Evolutionary conservation across 345 rosid species (phyloP).

Genomic region (Bruguiera gymnorhiza): DNA sequence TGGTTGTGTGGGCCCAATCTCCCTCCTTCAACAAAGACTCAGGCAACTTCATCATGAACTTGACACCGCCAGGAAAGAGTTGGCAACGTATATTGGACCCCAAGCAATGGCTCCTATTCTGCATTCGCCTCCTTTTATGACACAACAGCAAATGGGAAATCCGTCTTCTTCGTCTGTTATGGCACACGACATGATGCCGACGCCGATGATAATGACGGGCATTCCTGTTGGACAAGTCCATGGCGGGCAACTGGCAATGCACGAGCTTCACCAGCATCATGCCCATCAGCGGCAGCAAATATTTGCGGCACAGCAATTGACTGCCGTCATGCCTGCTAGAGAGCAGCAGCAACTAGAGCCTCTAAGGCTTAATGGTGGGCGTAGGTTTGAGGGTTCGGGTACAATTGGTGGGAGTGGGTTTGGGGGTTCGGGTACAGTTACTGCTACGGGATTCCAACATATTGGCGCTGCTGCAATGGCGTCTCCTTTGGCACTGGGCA

Average conservation of each 20-base stretch:
- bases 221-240: conserved; percentile 36
- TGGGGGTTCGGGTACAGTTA: conserved; percentile 34
- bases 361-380: conserved; percentile 31
- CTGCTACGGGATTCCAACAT: conserved; percentile 41
- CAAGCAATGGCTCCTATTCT: conserved; percentile 47
- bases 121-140: conserved; percentile 29
- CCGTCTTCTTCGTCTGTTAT: conserved; percentile 32
- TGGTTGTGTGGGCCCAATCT: conserved; percentile 75
- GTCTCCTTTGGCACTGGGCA: conserved; percentile 54
- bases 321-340: conserved; percentile 49
- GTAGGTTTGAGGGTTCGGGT: conserved; percentile 34
- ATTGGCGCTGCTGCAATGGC: conserved; percentile 33
- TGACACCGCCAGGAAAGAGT: conserved; percentile 51
- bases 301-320: conserved; percentile 54
- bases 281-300: conserved; percentile 45
- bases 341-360: conserved; percentile 54
- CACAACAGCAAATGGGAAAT: conserved; percentile 31
- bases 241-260: conserved; percentile 32
- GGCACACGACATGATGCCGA: conserved; percentile 36
- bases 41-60: conserved; percentile 52
- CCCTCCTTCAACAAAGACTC: conserved; percentile 62
- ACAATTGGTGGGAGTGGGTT: conserved; percentile 16
- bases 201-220: conserved; percentile 54
- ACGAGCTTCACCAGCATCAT: conserved; percentile 34
- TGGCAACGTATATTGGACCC: conserved; percentile 47